These are phyloP conservation scores for Metrosideros polymorpha DNA, from an alignment of 441 rosid genomes.

Conservation along the genomic window DNA sequence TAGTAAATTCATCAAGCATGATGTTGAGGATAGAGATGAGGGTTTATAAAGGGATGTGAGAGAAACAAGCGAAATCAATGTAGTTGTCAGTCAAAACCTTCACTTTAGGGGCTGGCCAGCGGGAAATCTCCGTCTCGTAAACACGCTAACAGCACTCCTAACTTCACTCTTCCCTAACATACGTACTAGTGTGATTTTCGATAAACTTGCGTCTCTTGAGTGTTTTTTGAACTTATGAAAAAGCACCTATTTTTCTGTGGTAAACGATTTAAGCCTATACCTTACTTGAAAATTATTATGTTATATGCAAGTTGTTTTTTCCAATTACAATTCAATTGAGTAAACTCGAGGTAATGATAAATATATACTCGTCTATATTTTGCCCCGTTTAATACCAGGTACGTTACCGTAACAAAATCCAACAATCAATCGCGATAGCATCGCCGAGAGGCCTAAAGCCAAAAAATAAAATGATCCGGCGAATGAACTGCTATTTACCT, in stretches of 20 bases:
- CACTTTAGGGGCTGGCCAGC: not conserved
- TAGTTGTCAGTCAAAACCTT: not conserved
- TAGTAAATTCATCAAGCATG: not conserved
- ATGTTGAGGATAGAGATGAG: not conserved
- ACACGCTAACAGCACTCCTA: not conserved
- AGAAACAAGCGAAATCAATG: not conserved
- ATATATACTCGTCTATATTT: not conserved
- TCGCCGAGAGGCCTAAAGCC: not conserved
- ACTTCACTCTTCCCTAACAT: not conserved
- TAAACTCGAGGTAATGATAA: not conserved
- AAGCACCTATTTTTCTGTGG: not conserved
- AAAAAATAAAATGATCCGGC: not conserved
- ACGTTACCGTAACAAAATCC: not conserved
- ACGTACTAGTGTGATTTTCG: not conserved
- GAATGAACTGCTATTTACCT: conserved; percentile 21
- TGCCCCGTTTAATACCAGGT: not conserved
- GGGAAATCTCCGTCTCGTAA: not conserved
- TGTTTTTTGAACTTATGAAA: not conserved
- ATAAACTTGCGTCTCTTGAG: not conserved
- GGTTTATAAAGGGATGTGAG: not conserved
- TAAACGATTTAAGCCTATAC: not conserved
- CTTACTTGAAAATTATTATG: not conserved
- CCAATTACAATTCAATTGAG: not conserved
- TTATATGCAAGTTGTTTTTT: not conserved
- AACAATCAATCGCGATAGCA: not conserved